Evolutionary conservation across 306 rosid species (phyloP).

Genomic region (Rubus parviflorus): DNA sequence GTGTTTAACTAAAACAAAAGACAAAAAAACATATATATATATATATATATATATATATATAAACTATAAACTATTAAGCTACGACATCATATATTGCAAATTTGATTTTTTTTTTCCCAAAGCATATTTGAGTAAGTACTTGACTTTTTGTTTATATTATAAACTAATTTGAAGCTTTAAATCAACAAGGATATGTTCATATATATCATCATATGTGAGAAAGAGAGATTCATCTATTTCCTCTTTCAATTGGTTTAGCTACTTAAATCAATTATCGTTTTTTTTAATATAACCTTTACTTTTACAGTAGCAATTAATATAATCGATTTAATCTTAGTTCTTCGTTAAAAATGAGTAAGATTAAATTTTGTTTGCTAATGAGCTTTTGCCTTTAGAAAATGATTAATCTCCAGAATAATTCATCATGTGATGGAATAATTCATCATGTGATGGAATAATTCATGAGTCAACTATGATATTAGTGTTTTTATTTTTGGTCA

Average conservation of each 20-base stretch:
- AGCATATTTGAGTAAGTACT: neutral
- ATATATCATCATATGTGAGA: too few species aligned
- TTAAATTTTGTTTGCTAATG: neutral
- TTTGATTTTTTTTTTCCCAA: too few species aligned
- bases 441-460: neutral
- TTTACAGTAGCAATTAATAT: too few species aligned
- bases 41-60: too few species aligned
- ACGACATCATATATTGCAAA: neutral
- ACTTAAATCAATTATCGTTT: too few species aligned
- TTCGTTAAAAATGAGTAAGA: neutral
- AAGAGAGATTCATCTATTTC: neutral
- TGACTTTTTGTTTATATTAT: neutral
- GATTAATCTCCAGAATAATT: neutral
- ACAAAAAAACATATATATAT: too few species aligned
- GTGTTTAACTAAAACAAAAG: neutral
- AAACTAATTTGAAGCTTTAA: neutral
- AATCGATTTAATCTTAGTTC: neutral
- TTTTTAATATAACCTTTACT: too few species aligned
- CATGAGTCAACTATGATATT: neutral
- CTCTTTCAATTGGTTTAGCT: too few species aligned
- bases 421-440: too few species aligned
- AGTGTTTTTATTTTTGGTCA: neutral
- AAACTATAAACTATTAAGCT: too few species aligned
- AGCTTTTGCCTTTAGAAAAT: neutral
- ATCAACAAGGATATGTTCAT: neutral